Percentiles rank a stretch among this genome's conserved stretches.
These are phyloP conservation scores for Claviceps digitariae DNA, from an alignment of 2,329 filamentous ascomycete species.

Conservation along the genomic window DNA sequence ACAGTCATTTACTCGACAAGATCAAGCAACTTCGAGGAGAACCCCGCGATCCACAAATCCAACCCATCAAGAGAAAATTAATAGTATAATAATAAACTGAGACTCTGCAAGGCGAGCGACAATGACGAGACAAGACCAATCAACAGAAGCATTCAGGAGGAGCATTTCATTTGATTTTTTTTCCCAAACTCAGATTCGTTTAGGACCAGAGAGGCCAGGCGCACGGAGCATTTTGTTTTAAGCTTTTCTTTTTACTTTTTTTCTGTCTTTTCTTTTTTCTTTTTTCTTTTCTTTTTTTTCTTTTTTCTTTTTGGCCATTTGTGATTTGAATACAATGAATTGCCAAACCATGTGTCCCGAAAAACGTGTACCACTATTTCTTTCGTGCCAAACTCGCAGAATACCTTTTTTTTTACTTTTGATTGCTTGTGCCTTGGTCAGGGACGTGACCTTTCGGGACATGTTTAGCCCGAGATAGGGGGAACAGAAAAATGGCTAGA, in stretches of 20 bases:
- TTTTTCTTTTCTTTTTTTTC: neutral
- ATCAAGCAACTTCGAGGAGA: slow-evolving; percentile 31
- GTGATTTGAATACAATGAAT: no score
- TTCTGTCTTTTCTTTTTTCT: neutral
- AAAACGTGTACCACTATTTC: no score
- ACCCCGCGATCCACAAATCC: slow-evolving; percentile 9
- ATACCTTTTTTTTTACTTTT: no score
- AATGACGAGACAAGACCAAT: neutral
- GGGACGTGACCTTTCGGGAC: no score
- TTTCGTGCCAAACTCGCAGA: no score
- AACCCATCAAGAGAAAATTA: slow-evolving; percentile 33
- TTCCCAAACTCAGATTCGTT: neutral
- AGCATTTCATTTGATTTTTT: neutral
- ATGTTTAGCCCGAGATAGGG: no score
- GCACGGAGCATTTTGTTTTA: neutral
- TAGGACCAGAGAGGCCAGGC: no score
- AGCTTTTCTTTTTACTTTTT: no score
- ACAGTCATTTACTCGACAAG: slow-evolving; percentile 42
- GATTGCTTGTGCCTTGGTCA: no score
- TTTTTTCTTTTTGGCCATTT: neutral
- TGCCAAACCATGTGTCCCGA: no score
- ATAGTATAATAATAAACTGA: slow-evolving; percentile 18
- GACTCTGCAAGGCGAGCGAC: neutral
- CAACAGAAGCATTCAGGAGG: neutral
- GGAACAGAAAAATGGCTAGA: no score